A percentile compares a stretch with the other conserved stretches of the same genome.
These are phyloP conservation scores for Hypoxylon lienhwacheense DNA, from an alignment of 495 filamentous ascomycete species.

Conservation along the genomic window DNA sequence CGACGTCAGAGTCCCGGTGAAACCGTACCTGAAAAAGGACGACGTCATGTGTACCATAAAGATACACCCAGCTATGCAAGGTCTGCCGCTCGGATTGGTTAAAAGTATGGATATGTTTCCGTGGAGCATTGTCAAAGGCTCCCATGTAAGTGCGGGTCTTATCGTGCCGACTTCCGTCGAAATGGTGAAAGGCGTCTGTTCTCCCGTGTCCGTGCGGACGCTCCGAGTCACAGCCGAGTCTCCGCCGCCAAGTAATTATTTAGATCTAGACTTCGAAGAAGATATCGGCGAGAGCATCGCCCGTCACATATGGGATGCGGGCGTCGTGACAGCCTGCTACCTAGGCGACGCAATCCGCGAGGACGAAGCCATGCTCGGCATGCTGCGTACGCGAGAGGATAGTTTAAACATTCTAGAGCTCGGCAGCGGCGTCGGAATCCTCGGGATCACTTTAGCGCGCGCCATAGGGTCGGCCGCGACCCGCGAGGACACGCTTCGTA, in stretches of 20 bases:
- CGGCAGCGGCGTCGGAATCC: slow-evolving; percentile 81
- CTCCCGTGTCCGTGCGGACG: slow-evolving; percentile 43
- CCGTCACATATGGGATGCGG: slow-evolving; percentile 83
- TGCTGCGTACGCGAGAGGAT: slow-evolving; percentile 12
- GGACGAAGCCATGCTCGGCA: slow-evolving; percentile 2
- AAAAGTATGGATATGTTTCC: slow-evolving; percentile 38
- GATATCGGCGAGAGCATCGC: slow-evolving; percentile 96
- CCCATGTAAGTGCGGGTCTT: slow-evolving; percentile 30
- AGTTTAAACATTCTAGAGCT: slow-evolving; percentile 69
- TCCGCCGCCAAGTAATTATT: slow-evolving; percentile 31
- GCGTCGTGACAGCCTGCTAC: slow-evolving; percentile 43
- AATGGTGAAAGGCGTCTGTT: slow-evolving; percentile 27
- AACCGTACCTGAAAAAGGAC: slow-evolving; percentile 17
- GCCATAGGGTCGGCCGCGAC: slow-evolving; percentile 46
- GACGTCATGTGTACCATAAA: slow-evolving; percentile 39
- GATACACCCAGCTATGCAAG: slow-evolving; percentile 41
- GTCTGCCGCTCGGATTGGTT: slow-evolving; percentile 31
- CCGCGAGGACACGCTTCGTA: slow-evolving; percentile 10
- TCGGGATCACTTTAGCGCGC: slow-evolving; percentile 73
- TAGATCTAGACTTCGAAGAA: slow-evolving; percentile 63
- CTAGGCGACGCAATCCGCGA: slow-evolving; percentile 40
- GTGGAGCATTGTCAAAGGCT: slow-evolving; percentile 11
- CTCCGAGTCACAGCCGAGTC: slow-evolving; percentile 29
- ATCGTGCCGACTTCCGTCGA: slow-evolving; percentile 46
- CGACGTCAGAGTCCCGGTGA: slow-evolving; percentile 42